Percentiles rank a stretch among this genome's conserved stretches.
Conservation (phyloP, 2,329 filamentous ascomycete genomes). For the Dactylonectria macrodidyma region DNA sequence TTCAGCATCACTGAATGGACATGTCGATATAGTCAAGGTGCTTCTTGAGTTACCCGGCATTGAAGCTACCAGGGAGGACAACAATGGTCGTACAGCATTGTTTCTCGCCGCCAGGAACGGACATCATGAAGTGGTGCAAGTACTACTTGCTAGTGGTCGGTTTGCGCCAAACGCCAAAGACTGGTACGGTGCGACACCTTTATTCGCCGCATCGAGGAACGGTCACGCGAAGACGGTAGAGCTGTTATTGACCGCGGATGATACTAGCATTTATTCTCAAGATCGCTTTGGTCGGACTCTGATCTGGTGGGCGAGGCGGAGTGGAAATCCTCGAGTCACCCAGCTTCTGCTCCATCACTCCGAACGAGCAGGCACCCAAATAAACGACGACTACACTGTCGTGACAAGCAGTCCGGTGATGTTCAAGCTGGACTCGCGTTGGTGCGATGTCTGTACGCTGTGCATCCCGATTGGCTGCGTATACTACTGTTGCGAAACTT, state of each 20-base stretch:
- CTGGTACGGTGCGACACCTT: background rate
- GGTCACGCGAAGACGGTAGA: background rate
- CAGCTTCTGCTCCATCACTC: background rate
- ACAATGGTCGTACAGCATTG: background rate
- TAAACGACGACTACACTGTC: background rate
- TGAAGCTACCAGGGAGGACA: background rate
- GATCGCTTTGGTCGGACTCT: conserved; percentile 2
- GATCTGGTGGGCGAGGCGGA: background rate
- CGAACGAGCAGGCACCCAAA: background rate
- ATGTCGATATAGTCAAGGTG: no score
- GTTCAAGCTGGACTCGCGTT: background rate
- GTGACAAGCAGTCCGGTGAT: background rate
- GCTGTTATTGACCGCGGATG: background rate
- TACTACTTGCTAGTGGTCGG: background rate
- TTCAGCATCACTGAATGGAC: no score
- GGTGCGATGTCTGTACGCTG: background rate
- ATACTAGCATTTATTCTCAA: background rate
- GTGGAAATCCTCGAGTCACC: background rate
- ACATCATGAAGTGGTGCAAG: background rate
- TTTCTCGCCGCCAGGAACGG: background rate
- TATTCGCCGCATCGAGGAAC: background rate
- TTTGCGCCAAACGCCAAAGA: background rate
- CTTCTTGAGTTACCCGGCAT: background rate
- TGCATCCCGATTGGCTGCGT: background rate
- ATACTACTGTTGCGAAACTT: no score